Evolutionary conservation across 1,284 basidiomycete species (phyloP).

Genomic region (Ustilago esculenta): DNA sequence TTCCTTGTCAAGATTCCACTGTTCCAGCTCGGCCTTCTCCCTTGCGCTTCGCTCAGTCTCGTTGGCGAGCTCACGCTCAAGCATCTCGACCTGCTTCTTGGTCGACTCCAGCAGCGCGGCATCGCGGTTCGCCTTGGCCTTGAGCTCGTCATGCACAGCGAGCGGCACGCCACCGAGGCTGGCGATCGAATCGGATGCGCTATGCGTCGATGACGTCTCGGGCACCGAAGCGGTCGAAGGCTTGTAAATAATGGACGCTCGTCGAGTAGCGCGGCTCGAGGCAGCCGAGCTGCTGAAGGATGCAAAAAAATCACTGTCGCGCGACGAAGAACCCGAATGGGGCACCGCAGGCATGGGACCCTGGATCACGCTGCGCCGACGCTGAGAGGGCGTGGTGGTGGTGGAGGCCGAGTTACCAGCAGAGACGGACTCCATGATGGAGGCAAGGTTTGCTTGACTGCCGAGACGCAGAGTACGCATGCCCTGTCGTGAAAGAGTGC

Average conservation of each 20-base stretch:
- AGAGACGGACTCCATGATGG: slow-evolving; percentile 30
- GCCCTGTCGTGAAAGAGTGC: slow-evolving; percentile 38
- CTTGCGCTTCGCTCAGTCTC: slow-evolving; percentile 43
- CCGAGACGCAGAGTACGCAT: slow-evolving; percentile 60
- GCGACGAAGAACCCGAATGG: slow-evolving; percentile 14
- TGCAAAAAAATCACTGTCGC: slow-evolving; percentile 32
- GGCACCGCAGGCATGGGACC: slow-evolving; percentile 11
- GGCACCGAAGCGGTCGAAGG: slow-evolving; percentile 26
- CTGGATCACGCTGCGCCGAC: slow-evolving; percentile 47
- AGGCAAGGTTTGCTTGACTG: slow-evolving; percentile 38
- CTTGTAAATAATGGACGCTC: slow-evolving; percentile 54
- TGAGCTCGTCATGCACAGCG: slow-evolving; percentile 55
- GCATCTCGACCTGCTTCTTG: slow-evolving; percentile 50
- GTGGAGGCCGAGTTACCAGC: slow-evolving; percentile 2
- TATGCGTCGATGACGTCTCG: slow-evolving; percentile 22
- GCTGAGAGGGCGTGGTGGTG: slow-evolving; percentile 23
- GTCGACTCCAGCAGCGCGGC: slow-evolving; percentile 47
- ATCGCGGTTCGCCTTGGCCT: slow-evolving; percentile 49
- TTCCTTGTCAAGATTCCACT: slow-evolving; percentile 54
- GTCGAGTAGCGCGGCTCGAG: slow-evolving; percentile 22
- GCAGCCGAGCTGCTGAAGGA: slow-evolving; percentile 17
- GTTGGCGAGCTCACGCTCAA: slow-evolving; percentile 44
- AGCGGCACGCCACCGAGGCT: slow-evolving; percentile 40
- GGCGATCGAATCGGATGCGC: slow-evolving; percentile 30
- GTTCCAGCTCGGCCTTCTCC: slow-evolving; percentile 57